Evolutionary conservation across 75 land plant species (phyloP), one percentile per base, ranked within the genome.

Genomic region (Selaginella tamariscina): DNA sequence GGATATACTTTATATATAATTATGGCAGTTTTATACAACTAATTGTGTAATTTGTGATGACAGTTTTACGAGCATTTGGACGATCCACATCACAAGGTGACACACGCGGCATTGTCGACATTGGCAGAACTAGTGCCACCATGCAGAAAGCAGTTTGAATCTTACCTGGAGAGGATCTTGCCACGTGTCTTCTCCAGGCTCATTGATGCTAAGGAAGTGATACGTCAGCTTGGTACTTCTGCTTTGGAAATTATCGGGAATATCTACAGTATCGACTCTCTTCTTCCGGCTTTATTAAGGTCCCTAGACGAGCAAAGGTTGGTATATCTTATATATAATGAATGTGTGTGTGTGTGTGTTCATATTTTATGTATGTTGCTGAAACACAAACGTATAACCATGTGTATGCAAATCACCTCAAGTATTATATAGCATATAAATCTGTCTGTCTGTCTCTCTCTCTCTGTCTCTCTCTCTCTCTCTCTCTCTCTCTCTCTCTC

Each of bases 21-120:
- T n/a, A n/a, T n/a, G n/a, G n/a, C n/a, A n/a, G n/a, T n/a, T n/a
- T n/a, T n/a, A n/a, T n/a, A n/a, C n/a, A n/a, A n/a, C n/a, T n/a
- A n/a, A n/a, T n/a, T n/a, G n/a, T n/a, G n/a, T n/a, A n/a, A n/a
- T n/a, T n/a, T n/a, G n/a, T n/a, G n/a, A n/a, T n/a, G n/a, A n/a
- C n/a, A n/a, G 60, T 95, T 91, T 77, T 91, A 84, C 57, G 94
- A 83, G 65, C 93, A 95, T 66, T 72, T 95, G 73, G 99, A 95
- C 78, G 99, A 95, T 79, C 99, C 99, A 39, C 99, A 95, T 72
- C 97, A 95, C 71, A 95, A 95, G 78, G 99, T 95, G 66, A 97
- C 99, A 15, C 99, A 95, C 60, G 99, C 99, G 49, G 99, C 99
- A 29, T 81, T 95, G 33, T 84, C 85, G 27, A 84, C 99, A 22